phyloP scores from a whole-genome alignment of 805 yeast genomes.

The Ogataea methanolica region DNA sequence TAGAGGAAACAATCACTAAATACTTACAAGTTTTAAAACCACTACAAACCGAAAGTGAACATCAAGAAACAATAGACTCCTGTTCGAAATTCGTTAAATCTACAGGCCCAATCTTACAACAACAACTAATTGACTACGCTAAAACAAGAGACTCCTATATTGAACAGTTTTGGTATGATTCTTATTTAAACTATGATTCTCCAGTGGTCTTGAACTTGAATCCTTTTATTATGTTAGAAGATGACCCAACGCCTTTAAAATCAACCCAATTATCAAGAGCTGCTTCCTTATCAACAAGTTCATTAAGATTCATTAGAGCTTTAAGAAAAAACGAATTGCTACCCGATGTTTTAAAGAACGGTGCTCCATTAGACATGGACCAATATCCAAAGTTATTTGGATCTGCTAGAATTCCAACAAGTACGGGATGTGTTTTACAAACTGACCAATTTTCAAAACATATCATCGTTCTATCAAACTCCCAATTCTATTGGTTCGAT shows the following conservation, averaged over 20 bases:
- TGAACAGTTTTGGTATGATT: constrained; percentile 93
- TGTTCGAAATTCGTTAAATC: constrained; percentile 51
- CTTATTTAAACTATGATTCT: constrained; percentile 80
- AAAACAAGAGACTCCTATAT: constrained; percentile 71
- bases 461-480: constrained; percentile 73
- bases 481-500: constrained; percentile 94
- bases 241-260: constrained; percentile 76
- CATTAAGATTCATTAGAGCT: constrained; percentile 76
- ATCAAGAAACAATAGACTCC: constrained; percentile 53
- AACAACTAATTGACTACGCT: constrained; percentile 57
- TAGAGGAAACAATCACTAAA: constrained; percentile 58
- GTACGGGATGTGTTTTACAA: constrained; percentile 80
- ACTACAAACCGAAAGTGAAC: constrained; percentile 73
- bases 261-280: constrained; percentile 73
- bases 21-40: constrained; percentile 72
- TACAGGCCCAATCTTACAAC: constrained; percentile 56
- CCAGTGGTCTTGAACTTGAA: constrained; percentile 89
- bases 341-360: constrained; percentile 62
- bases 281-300: constrained; percentile 69
- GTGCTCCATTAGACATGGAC: constrained; percentile 77
- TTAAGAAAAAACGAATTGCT: constrained; percentile 69
- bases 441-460: constrained; percentile 73
- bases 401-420: constrained; percentile 80
- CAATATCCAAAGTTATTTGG: constrained; percentile 87
- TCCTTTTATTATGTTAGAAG: constrained; percentile 86